Evolutionary conservation across 768 basidiomycete species (phyloP).

Genomic region (Imleria badia): DNA sequence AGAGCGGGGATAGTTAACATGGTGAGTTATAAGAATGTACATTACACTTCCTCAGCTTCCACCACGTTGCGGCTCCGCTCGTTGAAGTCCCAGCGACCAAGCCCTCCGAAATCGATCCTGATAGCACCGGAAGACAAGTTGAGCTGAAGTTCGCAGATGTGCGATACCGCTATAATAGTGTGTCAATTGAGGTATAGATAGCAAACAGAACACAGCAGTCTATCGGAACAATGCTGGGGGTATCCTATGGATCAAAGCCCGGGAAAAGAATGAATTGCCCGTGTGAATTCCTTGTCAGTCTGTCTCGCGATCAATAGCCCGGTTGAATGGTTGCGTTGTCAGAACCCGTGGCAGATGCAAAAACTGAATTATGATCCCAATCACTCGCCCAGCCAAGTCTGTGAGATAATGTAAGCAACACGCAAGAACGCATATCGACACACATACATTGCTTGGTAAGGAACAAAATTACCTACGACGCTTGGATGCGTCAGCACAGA

Average conservation of each 20-base stretch:
- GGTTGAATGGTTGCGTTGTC: neutral
- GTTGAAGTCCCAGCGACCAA: conserved; percentile 68
- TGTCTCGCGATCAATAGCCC: conserved; percentile 1
- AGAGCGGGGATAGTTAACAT: too few relatives aligned
- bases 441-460: conserved; percentile 15
- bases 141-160: conserved; percentile 73
- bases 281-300: neutral
- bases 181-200: conserved; percentile 1
- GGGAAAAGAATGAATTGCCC: conserved; percentile 12
- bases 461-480: neutral
- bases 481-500: conserved; percentile 4
- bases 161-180: conserved; percentile 41
- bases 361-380: conserved; percentile 16
- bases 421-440: neutral
- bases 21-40: neutral
- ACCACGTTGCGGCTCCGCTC: conserved; percentile 64
- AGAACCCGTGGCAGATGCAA: conserved; percentile 10
- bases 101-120: conserved; percentile 73
- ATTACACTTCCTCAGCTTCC: conserved; percentile 41
- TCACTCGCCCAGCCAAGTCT: conserved; percentile 20
- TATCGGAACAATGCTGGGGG: neutral
- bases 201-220: conserved; percentile 2
- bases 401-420: neutral
- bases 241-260: conserved; percentile 11
- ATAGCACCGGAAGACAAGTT: conserved; percentile 58